Evolutionary conservation across 2,329 filamentous ascomycete genomes (phyloP).

Genomic region (Eutypella sp.): DNA sequence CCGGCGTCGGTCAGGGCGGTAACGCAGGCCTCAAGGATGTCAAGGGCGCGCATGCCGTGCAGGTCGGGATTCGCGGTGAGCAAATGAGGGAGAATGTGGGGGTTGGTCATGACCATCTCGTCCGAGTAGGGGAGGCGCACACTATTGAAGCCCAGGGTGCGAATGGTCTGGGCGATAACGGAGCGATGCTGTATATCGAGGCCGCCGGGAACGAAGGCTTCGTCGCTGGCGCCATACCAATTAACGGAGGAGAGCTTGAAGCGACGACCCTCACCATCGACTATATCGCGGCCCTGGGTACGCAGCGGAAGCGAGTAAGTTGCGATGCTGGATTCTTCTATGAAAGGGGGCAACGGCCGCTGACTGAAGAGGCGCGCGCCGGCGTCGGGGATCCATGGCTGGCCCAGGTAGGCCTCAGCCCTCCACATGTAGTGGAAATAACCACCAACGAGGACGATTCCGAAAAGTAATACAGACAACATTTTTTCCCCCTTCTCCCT

Average conservation of each 20-base stretch:
- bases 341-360: constrained; percentile 41
- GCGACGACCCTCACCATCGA: constrained; percentile 51
- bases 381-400: constrained; percentile 46
- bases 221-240: constrained; percentile 68
- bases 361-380: constrained; percentile 42
- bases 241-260: constrained; percentile 63
- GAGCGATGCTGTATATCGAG: constrained; percentile 58
- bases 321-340: constrained; percentile 36
- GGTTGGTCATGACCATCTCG: constrained; percentile 60
- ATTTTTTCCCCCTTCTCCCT: constrained; percentile 17
- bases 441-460: constrained; percentile 31
- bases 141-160: constrained; percentile 62
- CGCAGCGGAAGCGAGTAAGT: constrained; percentile 53
- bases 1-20: constrained; percentile 56
- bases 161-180: constrained; percentile 56
- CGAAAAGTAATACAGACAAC: constrained; percentile 32
- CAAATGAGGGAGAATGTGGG: constrained; percentile 43
- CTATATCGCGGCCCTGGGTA: constrained; percentile 54
- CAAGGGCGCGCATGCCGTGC: constrained; percentile 50
- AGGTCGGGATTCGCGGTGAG: constrained; percentile 58
- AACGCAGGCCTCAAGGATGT: constrained; percentile 56
- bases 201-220: constrained; percentile 59
- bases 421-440: constrained; percentile 40
- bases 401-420: constrained; percentile 37
- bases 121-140: constrained; percentile 65